Conservation (phyloP, 2,329 filamentous ascomycete species). For the Calonectria montana region DNA sequence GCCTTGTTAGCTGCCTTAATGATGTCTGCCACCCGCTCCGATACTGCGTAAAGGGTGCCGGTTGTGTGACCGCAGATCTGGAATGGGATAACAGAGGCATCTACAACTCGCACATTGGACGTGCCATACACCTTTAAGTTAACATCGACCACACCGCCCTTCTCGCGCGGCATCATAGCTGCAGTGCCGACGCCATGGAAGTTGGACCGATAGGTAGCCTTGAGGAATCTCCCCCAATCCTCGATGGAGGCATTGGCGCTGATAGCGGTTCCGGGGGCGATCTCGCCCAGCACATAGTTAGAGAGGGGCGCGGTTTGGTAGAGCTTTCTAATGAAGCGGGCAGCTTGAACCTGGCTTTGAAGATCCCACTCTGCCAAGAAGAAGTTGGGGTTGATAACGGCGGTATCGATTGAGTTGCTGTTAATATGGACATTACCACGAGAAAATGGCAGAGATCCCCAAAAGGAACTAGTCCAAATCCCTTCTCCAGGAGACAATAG, state of each 20-base stretch:
- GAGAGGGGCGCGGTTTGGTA: neutral
- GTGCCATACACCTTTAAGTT: neutral
- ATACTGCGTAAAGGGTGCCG: neutral
- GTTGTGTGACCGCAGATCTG: neutral
- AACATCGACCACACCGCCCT: constrained; percentile 44
- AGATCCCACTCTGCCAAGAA: neutral
- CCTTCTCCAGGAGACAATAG: neutral
- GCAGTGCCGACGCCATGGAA: constrained; percentile 59
- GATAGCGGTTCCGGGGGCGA: neutral
- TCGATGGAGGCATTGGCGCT: neutral
- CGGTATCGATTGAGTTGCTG: neutral
- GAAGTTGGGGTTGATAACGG: neutral
- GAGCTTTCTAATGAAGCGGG: neutral
- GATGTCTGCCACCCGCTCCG: neutral
- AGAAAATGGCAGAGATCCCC: neutral
- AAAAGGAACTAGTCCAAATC: neutral
- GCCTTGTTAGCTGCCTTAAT: neutral
- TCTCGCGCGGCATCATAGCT: constrained; percentile 61
- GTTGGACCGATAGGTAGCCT: neutral
- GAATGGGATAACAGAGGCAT: neutral
- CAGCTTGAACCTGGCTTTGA: neutral
- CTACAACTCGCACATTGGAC: constrained; percentile 51
- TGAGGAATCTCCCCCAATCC: neutral
- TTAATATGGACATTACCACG: neutral
- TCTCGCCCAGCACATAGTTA: neutral